Percentiles rank a stretch among this genome's conserved stretches.
These are phyloP conservation scores for Schizopora paradoxa DNA, from an alignment of 1,284 basidiomycete genomes.

Conservation along the genomic window DNA sequence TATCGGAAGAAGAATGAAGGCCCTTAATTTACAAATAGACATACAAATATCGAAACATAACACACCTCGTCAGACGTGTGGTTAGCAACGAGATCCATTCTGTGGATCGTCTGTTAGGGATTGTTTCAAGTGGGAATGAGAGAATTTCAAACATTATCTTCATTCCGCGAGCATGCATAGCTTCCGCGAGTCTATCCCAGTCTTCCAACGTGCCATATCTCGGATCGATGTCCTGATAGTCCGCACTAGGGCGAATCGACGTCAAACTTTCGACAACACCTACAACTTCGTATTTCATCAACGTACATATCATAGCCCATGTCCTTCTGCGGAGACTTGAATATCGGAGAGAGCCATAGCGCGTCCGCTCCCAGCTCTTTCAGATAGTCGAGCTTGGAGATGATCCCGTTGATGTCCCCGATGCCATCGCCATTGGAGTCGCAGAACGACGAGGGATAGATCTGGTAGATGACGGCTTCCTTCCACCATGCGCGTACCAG, in stretches of 20 bases:
- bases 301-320: conserved; percentile 71
- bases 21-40: not conserved
- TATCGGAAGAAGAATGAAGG: conserved; percentile 20
- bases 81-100: conserved; percentile 80
- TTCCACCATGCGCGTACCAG: conserved; percentile 58
- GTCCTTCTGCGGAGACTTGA: conserved; percentile 62
- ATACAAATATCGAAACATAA: not conserved
- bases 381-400: conserved; percentile 63
- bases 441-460: conserved; percentile 72
- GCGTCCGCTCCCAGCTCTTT: conserved; percentile 67
- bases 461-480: conserved; percentile 61
- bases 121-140: conserved; percentile 4
- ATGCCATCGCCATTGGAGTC: conserved; percentile 73
- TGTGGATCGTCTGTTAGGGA: conserved; percentile 22
- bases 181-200: conserved; percentile 59
- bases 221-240: conserved; percentile 70
- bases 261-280: not conserved
- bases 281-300: not conserved
- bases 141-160: conserved; percentile 53
- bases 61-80: conserved; percentile 68
- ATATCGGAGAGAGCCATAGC: conserved; percentile 74
- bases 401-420: conserved; percentile 71
- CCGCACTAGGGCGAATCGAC: conserved; percentile 37
- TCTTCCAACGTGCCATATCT: conserved; percentile 71
- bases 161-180: conserved; percentile 61